Conservation (phyloP, 2,329 filamentous ascomycete genomes). For the Sphaerulina musiva region DNA sequence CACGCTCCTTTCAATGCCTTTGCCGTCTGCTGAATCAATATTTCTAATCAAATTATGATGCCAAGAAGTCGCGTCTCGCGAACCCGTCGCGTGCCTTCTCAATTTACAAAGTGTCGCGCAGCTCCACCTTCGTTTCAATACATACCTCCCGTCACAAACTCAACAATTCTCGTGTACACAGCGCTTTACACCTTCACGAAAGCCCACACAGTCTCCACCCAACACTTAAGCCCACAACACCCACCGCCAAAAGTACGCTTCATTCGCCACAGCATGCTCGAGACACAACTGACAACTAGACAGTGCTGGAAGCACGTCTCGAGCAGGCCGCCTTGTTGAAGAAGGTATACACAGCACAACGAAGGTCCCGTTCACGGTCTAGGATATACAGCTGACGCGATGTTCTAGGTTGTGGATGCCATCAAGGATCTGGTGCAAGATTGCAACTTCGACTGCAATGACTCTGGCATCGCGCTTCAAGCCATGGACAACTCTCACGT, state of each 20-base stretch:
- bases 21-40: too few species aligned
- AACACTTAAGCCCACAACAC: too few species aligned
- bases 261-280: background rate
- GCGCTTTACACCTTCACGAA: background rate
- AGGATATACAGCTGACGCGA: slow-evolving; percentile 16
- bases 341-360: slow-evolving; percentile 58
- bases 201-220: too few species aligned
- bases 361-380: too few species aligned
- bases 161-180: background rate
- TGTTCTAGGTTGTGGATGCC: slow-evolving; percentile 80
- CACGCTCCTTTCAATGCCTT: too few species aligned
- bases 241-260: slow-evolving; percentile 12
- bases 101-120: background rate
- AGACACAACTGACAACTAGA: slow-evolving; percentile 16
- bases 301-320: slow-evolving; percentile 94
- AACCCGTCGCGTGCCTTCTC: background rate
- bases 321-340: slow-evolving; percentile 91
- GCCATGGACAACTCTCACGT: slow-evolving; percentile 99
- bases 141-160: too few species aligned
- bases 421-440: slow-evolving; percentile 99
- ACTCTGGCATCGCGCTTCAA: slow-evolving; percentile 94
- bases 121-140: background rate
- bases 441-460: slow-evolving; percentile 99
- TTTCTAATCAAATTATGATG: too few species aligned
- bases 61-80: too few species aligned